These are phyloP conservation scores for Asterochloris erici DNA, from an alignment of 139 green algal genomes.

Conservation along the genomic window DNA sequence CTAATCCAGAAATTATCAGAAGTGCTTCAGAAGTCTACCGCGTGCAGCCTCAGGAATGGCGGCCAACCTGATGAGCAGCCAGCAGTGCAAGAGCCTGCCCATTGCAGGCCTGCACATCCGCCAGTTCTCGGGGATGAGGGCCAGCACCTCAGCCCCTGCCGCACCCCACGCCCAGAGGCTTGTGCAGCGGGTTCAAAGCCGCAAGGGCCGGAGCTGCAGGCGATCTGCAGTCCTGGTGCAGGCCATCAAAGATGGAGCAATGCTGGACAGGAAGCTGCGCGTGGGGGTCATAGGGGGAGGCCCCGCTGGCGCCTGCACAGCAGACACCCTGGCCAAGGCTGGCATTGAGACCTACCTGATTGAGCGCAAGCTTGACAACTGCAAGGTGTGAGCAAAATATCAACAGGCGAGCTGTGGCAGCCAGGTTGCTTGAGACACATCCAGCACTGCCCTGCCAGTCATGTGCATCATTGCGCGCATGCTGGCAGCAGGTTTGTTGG, in stretches of 20 bases:
- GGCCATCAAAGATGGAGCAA: conserved; percentile 68
- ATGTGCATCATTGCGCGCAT: background rate
- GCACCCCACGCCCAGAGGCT: no score
- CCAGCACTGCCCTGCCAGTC: background rate
- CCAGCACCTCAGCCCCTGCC: no score
- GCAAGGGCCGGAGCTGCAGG: background rate
- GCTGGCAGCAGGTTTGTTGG: no score
- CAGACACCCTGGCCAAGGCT: conserved; percentile 91
- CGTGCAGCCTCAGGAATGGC: no score
- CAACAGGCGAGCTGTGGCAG: background rate
- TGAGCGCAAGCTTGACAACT: conserved; percentile 99
- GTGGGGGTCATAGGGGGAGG: conserved; percentile 96
- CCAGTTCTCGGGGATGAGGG: no score
- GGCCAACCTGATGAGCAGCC: no score
- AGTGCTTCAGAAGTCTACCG: no score
- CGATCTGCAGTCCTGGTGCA: conserved; percentile 24
- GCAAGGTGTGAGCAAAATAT: conserved; percentile 66
- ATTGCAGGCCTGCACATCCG: no score
- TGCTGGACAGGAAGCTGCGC: conserved; percentile 76
- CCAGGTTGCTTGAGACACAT: background rate
- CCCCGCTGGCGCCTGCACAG: conserved; percentile 89
- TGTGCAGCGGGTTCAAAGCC: no score
- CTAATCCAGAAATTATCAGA: no score
- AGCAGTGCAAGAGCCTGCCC: no score
- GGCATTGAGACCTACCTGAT: conserved; percentile 95